Conservation (phyloP, 495 filamentous ascomycete species). For the Xylaria scruposa region DNA sequence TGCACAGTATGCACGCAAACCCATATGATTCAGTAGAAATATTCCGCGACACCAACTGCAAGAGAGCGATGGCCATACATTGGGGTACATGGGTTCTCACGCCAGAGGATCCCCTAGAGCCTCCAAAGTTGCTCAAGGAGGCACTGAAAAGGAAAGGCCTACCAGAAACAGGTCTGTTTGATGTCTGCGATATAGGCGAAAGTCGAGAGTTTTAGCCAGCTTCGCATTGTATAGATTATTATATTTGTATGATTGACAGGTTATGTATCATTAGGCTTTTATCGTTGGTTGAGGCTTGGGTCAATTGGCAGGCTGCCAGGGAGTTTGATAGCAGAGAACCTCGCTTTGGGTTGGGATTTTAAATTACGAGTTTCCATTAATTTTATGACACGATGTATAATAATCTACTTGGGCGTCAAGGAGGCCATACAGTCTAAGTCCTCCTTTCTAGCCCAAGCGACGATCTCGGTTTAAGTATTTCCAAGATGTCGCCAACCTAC, state of each 20-base stretch:
- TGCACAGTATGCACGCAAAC: constrained; percentile 75
- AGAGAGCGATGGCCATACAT: constrained; percentile 85
- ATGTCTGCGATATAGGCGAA: constrained; percentile 86
- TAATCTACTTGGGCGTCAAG: no score
- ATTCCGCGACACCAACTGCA: constrained; percentile 85
- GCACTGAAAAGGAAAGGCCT: constrained; percentile 76
- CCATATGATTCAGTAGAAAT: constrained; percentile 91
- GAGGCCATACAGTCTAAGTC: no score
- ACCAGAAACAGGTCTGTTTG: constrained; percentile 81
- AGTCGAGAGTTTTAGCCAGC: constrained; percentile 69
- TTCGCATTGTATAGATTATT: background rate
- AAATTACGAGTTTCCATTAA: no score
- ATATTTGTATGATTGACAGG: background rate
- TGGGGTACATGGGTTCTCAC: constrained; percentile 96
- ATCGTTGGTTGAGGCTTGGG: background rate
- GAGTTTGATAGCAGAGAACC: background rate
- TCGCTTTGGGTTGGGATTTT: background rate
- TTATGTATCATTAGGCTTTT: background rate
- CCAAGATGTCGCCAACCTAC: no score
- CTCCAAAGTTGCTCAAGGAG: constrained; percentile 74
- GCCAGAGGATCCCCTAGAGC: constrained; percentile 83
- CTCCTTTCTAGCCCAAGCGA: no score
- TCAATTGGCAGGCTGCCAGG: background rate
- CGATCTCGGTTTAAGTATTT: no score
- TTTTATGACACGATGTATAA: no score